Evolutionary conservation across 169 alveolate species (phyloP).

Genomic region (Babesia bigemina): DNA sequence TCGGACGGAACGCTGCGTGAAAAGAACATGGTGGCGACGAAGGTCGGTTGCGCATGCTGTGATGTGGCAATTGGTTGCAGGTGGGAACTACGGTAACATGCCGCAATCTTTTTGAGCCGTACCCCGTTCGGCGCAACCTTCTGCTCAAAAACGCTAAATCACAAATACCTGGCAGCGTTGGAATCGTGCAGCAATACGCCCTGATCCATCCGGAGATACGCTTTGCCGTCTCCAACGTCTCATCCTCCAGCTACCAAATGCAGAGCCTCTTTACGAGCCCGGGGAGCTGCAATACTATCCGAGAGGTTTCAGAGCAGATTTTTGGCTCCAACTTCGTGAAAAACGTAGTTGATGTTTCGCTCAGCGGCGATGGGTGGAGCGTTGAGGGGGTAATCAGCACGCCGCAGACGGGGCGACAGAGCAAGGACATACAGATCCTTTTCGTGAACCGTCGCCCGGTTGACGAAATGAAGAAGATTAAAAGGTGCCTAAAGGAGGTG

Average conservation of each 20-base stretch:
- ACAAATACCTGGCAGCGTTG: slow-evolving; percentile 30
- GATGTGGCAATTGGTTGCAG: not conserved
- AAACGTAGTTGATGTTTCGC: slow-evolving; percentile 62
- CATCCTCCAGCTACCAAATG: slow-evolving; percentile 32
- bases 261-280: slow-evolving; percentile 51
- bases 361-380: slow-evolving; percentile 59
- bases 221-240: slow-evolving; percentile 38
- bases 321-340: slow-evolving; percentile 67
- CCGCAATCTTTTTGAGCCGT: slow-evolving; percentile 54
- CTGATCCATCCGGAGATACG: slow-evolving; percentile 60
- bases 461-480: slow-evolving; percentile 65
- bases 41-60: slow-evolving; percentile 13
- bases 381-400: slow-evolving; percentile 52
- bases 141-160: slow-evolving; percentile 37
- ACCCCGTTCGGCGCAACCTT: slow-evolving; percentile 58
- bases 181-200: slow-evolving; percentile 63
- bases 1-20: slow-evolving; percentile 63
- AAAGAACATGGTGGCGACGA: slow-evolving; percentile 67
- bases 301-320: slow-evolving; percentile 59
- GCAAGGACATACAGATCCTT: slow-evolving; percentile 70
- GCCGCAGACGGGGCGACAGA: slow-evolving; percentile 69
- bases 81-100: slow-evolving; percentile 65
- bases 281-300: slow-evolving; percentile 56
- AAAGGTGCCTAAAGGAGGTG: slow-evolving; percentile 62
- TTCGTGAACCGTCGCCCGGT: slow-evolving; percentile 77